Percentiles rank a stretch among this genome's conserved stretches.
These are phyloP conservation scores for Podaxis rugospora DNA, from an alignment of 768 basidiomycete species.

Conservation along the genomic window DNA sequence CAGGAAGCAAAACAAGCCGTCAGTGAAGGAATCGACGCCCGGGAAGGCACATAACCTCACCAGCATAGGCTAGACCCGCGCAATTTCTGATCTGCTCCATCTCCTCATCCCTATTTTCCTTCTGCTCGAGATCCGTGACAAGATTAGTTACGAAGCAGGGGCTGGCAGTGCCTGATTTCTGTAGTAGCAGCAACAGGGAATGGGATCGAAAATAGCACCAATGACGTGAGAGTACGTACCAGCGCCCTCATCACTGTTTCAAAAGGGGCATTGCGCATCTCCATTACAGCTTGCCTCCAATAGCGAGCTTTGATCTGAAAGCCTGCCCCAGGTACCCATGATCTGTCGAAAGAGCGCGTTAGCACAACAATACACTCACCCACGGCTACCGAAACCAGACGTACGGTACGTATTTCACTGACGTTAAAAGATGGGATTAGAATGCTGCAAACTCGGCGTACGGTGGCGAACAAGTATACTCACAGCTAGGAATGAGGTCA, in stretches of 20 bases:
- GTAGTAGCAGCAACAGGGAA: background rate
- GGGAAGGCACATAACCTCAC: constrained; percentile 16
- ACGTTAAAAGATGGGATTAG: background rate
- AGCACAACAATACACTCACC: background rate
- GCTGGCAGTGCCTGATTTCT: constrained; percentile 28
- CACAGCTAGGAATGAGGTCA: constrained; percentile 39
- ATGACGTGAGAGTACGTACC: constrained; percentile 22
- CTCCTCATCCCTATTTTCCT: constrained; percentile 17
- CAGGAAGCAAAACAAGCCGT: background rate
- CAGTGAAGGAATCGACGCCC: background rate
- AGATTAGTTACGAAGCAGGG: constrained; percentile 32
- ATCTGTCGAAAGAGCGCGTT: constrained; percentile 18
- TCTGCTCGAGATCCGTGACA: constrained; percentile 21
- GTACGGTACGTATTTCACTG: constrained; percentile 48
- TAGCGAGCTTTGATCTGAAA: constrained; percentile 47
- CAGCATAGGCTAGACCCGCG: constrained; percentile 35
- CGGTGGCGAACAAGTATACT: constrained; percentile 2
- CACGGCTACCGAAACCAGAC: constrained; percentile 10
- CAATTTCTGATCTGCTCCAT: constrained; percentile 29
- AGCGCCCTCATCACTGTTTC: constrained; percentile 30
- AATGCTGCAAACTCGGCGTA: background rate
- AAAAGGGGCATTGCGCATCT: constrained; percentile 45
- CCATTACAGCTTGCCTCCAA: constrained; percentile 42
- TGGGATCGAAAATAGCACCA: background rate
- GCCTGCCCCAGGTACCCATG: constrained; percentile 47